Percentiles rank a stretch among this genome's conserved stretches.
These are phyloP conservation scores for Solanum ossicruentum DNA, from an alignment of 257 asterid species.

Conservation along the genomic window DNA sequence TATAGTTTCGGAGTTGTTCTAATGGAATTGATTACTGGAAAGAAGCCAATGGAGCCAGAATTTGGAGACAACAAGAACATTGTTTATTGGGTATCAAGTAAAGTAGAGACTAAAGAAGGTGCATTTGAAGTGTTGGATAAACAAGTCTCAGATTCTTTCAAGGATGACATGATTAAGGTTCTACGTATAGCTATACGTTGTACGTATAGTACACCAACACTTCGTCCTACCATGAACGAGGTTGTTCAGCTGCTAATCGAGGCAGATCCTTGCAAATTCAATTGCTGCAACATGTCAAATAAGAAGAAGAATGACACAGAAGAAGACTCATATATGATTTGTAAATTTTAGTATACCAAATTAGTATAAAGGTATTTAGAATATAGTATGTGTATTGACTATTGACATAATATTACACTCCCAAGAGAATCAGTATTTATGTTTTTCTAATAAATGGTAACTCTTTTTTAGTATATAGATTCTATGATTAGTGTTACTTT, in stretches of 20 bases:
- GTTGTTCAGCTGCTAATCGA: slow-evolving; percentile 65
- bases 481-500: slow-evolving; percentile 1
- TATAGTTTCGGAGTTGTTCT: slow-evolving; percentile 89
- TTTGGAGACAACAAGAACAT: slow-evolving; percentile 86
- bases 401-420: neutral
- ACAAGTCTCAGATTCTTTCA: slow-evolving; percentile 39
- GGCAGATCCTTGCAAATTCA: neutral
- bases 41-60: slow-evolving; percentile 74
- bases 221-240: slow-evolving; percentile 79
- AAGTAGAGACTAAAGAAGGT: slow-evolving; percentile 66
- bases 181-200: slow-evolving; percentile 74
- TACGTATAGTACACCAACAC: slow-evolving; percentile 48
- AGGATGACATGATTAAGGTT: slow-evolving; percentile 75
- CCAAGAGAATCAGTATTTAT: neutral
- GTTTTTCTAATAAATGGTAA: neutral
- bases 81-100: slow-evolving; percentile 56
- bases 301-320: neutral
- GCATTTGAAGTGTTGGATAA: slow-evolving; percentile 51
- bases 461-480: slow-evolving; percentile 2
- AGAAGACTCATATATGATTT: neutral
- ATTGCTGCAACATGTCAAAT: neutral
- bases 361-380: slow-evolving; percentile 6
- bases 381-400: neutral
- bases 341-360: neutral
- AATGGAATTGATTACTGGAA: slow-evolving; percentile 84